Base-by-base conservation (phyloP, 208 protist species). In the Naegleria fowleri region DNA sequence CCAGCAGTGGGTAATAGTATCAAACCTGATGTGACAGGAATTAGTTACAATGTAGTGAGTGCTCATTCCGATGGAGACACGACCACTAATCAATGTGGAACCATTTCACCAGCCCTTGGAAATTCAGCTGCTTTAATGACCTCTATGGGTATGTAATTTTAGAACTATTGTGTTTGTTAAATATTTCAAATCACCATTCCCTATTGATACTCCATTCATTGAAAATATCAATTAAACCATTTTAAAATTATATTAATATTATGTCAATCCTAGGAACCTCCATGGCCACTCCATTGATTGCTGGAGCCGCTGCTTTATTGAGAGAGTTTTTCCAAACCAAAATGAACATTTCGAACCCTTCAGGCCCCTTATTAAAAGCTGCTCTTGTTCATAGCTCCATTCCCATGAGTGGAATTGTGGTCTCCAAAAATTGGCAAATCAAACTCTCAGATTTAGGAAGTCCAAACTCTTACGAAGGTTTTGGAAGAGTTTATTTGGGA, bases 261-360 rank as follows among this genome's bases (percentile, higher is more conserved):
- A 58, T 58, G 16, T 58, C n/a, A n/a, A 22, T 75, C 4, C 3
- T 16, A n/a, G 13, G 13, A 79, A 79, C 19, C 9, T 13, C 25
- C 5, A 79, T 88, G 85, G 43, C 41, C 1, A 22, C 85, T 58
- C 85, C 85, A 39, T 36, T 58, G 25, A 39, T 13, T 22, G 83
- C 83, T 52, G 90, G 90, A 33, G 16, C 22, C 36, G 16, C 22
- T 52, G 59, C 83, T 9, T 59, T 91, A 36, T 33, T 91, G 5
- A 48, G 90, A 55, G 43, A 91, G 16, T 91, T 90, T 88, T 86
- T 90, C 5, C n/a, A 36, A 36, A 33, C 52, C 25, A 86, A 48
- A 16, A 43, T 48, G n/a, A n/a, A 15, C 15, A 39, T 51, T 40
- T 5, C 7, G 0, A 58, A 2, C 2, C 85, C 85, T 38, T 36